phyloP scores from a whole-genome alignment of 176 grass and related monocot genomes.

The Juncus effusus region DNA sequence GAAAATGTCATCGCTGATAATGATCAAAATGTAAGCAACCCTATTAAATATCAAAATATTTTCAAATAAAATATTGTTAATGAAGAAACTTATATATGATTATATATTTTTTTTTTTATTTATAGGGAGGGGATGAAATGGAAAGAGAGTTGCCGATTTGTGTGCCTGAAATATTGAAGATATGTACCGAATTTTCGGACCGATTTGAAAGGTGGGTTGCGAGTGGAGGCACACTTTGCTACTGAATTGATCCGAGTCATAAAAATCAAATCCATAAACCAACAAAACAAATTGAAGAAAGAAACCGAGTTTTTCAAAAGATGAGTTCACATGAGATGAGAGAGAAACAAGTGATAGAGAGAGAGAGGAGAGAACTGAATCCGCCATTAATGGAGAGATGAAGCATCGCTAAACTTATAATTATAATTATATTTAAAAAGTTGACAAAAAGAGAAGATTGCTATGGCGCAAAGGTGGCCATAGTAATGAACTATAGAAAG shows the following conservation, averaged over 20 bases:
- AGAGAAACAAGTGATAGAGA: background rate
- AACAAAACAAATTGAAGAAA: background rate
- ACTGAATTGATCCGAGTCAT: conserved; percentile 23
- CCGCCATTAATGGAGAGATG: background rate
- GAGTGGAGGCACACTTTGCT: conserved; percentile 62
- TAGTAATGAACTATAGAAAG: conserved; percentile 50
- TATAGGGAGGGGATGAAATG: conserved; percentile 50
- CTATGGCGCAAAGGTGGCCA: conserved; percentile 42
- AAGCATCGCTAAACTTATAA: background rate
- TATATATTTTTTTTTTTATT: background rate
- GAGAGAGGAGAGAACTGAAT: background rate
- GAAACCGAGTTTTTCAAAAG: background rate
- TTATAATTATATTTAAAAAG: background rate
- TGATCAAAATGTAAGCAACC: too few species aligned
- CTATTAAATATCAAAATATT: background rate
- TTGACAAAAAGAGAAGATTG: conserved; percentile 21
- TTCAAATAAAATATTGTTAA: background rate
- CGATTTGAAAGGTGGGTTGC: conserved; percentile 72
- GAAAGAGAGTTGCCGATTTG: conserved; percentile 25
- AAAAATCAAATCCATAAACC: background rate
- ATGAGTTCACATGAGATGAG: background rate
- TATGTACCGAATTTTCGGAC: conserved; percentile 42
- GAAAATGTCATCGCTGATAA: conserved; percentile 6
- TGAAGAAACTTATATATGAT: too few species aligned
- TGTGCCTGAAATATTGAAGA: conserved; percentile 25